Percentiles rank a stretch among this genome's conserved stretches.
phyloP scores from a whole-genome alignment of 495 filamentous ascomycete genomes.

The Aspergillus ellipticus region DNA sequence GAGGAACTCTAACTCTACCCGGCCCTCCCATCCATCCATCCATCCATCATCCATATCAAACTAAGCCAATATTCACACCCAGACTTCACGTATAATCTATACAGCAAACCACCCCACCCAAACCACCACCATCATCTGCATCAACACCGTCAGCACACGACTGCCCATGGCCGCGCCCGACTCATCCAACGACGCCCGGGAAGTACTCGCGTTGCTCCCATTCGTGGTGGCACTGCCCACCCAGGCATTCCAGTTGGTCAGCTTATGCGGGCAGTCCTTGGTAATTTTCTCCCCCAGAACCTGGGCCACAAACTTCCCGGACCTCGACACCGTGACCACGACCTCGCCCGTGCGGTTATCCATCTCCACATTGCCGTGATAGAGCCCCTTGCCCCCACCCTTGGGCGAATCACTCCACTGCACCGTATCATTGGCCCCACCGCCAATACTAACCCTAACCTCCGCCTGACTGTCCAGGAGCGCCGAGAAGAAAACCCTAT shows the following conservation, averaged over 20 bases:
- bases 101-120: no score
- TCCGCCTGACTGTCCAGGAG: constrained; percentile 26
- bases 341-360: constrained; percentile 48
- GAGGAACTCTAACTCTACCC: no score
- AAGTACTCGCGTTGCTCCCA: not conserved
- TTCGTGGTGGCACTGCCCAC: constrained; percentile 30
- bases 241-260: constrained; percentile 53
- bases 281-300: constrained; percentile 47
- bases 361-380: constrained; percentile 49
- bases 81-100: no score
- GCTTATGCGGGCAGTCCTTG: constrained; percentile 39
- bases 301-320: constrained; percentile 21
- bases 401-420: constrained; percentile 29
- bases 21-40: no score
- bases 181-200: not conserved
- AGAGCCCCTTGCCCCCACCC: constrained; percentile 45
- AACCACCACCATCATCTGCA: no score
- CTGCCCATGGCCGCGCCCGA: not conserved
- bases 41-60: no score
- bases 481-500: constrained; percentile 38
- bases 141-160: not conserved
- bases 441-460: constrained; percentile 52
- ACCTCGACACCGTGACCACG: constrained; percentile 46
- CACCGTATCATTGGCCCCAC: constrained; percentile 19
- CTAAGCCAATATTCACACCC: no score